A percentile compares a stretch with the other conserved stretches of the same genome.
Conservation (phyloP, 2,329 filamentous ascomycete genomes). For the Blumeria hordei region DNA sequence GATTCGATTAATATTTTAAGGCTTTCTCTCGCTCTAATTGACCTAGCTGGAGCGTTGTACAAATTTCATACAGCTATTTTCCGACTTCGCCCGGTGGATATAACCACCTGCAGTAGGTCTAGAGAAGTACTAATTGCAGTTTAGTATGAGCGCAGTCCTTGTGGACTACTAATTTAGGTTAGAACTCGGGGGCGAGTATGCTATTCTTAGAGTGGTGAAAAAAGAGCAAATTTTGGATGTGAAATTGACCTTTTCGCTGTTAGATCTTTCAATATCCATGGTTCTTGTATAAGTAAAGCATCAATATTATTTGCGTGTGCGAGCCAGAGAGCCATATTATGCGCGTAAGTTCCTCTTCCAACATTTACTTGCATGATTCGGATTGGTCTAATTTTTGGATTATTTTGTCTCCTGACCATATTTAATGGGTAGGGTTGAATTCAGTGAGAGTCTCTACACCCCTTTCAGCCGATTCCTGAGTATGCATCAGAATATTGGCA, state of each 20-base stretch:
- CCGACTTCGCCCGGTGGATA: background rate
- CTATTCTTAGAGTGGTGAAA: background rate
- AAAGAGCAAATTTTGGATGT: background rate
- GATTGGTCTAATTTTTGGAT: background rate
- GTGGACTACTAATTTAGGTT: background rate
- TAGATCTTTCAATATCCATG: background rate
- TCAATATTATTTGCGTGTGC: background rate
- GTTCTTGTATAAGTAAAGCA: background rate
- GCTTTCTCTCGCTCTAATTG: background rate
- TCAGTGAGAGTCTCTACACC: background rate
- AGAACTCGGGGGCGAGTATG: background rate
- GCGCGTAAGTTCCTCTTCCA: background rate
- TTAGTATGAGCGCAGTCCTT: background rate
- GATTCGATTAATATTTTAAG: background rate
- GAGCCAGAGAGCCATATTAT: background rate
- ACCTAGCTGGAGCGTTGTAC: background rate
- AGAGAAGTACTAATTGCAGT: background rate
- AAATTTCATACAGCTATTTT: background rate
- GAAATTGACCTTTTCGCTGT: background rate
- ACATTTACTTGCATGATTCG: slow-evolving; percentile 1
- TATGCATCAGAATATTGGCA: too few relatives aligned
- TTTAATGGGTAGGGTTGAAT: background rate
- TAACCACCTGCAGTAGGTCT: background rate
- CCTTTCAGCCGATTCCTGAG: too few relatives aligned
- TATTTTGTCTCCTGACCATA: too few relatives aligned